Base-by-base conservation (phyloP, 768 basidiomycete genomes). In the Hydnum rufescens region DNA sequence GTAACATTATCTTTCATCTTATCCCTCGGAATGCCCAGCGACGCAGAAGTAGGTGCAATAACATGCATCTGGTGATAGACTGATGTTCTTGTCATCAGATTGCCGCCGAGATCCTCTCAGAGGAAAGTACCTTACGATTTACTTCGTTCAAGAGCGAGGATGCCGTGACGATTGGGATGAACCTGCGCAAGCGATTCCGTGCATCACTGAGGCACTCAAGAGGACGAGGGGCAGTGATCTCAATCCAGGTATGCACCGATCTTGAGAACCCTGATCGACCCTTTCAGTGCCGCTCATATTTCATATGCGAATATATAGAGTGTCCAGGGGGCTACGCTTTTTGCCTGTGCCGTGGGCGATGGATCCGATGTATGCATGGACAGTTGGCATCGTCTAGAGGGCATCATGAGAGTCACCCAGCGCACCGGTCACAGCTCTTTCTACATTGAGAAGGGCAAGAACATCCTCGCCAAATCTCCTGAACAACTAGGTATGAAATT, bases 401-500 rank as follows among this genome's bases (percentile, higher is more conserved):
- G 77, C 39, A 86, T 87, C 80, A 69, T 86, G 57, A 75, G 74
- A 36, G 78, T 85, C 25, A 83, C 85, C 44, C 74, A 72, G 58
- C 71, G 82, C 55, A 87, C 83, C 18, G 83, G 85, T 1, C 85
- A 87, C 62, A 83, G 82, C 4, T 49, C 47, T 2, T 54, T 55
- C 43, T 88, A 88, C 63, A 81, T 88, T 5, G 84, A 87, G 61
- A 86, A 85, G 61, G 81, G 82, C 4, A 84, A 84, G 76, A 75
- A 74, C 47, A 84, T 84, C 6, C 42, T 55, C 19, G 55, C 46
- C 25, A 56, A 54, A 31, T 32, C 34, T 18, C 18, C 55, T 5
- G 54, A 55, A 3, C 26, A 84, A 58, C 70, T 81, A 67, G 82
- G 79, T 3, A n/a, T n/a, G n/a, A n/a, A n/a, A n/a, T n/a, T n/a